phyloP scores from a whole-genome alignment of 139 green algal genomes.

The Penium margaritaceum region DNA sequence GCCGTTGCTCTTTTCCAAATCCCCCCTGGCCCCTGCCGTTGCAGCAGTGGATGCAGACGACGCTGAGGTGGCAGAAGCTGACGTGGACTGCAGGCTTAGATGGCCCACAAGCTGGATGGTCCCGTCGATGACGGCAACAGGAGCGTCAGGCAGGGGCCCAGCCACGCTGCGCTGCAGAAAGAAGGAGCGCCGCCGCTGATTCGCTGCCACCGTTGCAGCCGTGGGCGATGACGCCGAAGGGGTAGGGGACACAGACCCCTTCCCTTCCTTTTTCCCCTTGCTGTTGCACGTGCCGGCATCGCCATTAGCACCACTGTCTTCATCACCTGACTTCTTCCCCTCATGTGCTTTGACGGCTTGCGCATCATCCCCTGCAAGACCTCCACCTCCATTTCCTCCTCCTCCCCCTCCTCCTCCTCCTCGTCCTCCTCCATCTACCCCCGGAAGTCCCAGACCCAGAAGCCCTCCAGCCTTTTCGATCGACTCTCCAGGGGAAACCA shows the following conservation, averaged over 20 bases:
- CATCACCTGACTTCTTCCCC: not conserved
- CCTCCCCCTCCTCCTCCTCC: not conserved
- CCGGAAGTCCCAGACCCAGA: not conserved
- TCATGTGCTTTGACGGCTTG: not conserved
- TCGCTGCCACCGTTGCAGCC: too few relatives aligned
- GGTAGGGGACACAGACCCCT: not conserved
- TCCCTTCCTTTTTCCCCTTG: not conserved
- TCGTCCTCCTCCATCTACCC: not conserved
- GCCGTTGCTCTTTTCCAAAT: too few relatives aligned
- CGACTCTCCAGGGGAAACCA: not conserved
- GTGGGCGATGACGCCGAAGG: not conserved
- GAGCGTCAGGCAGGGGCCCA: not conserved
- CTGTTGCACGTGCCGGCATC: not conserved
- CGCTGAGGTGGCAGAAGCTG: too few relatives aligned
- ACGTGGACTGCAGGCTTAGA: too few relatives aligned
- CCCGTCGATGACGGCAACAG: constrained; percentile 1
- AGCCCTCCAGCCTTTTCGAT: not conserved
- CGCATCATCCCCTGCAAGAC: not conserved
- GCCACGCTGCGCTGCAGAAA: not conserved
- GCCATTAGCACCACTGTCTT: not conserved
- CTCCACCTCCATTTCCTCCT: not conserved
- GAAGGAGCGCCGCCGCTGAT: too few relatives aligned
- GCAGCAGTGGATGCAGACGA: too few relatives aligned
- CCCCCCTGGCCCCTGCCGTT: too few relatives aligned
- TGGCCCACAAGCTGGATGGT: not conserved